A percentile compares a stretch with the other conserved stretches of the same genome.
Evolutionary conservation across 2,329 filamentous ascomycete species (phyloP).

Genomic region (Monilinia vaccinii-corymbosi): DNA sequence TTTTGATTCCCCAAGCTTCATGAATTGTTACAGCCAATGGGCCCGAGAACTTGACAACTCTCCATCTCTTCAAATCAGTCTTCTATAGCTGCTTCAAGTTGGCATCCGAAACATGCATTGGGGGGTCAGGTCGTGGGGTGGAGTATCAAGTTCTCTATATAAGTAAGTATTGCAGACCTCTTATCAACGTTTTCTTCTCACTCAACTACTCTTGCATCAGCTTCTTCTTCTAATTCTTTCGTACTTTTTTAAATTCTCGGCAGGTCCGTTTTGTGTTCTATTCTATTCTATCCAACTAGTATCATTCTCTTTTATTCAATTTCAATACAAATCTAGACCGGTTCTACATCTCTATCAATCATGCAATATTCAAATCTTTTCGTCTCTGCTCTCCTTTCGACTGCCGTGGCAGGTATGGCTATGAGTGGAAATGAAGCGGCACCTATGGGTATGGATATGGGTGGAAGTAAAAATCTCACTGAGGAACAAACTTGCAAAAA

Average conservation of each 20-base stretch:
- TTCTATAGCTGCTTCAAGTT: neutral
- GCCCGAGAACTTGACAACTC: neutral
- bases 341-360: slow-evolving; percentile 7
- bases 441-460: no score
- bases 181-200: neutral
- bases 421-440: no score
- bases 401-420: slow-evolving; percentile 22
- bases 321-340: neutral
- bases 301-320: no score
- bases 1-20: neutral
- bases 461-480: slow-evolving; percentile 24
- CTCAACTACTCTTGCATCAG: neutral
- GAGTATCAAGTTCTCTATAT: neutral
- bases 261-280: slow-evolving; percentile 6
- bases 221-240: neutral
- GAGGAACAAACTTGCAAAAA: slow-evolving; percentile 30
- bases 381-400: slow-evolving; percentile 19
- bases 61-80: neutral
- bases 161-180: slow-evolving; percentile 1
- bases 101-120: neutral
- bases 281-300: neutral
- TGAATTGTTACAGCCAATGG: neutral
- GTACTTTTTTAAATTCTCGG: neutral
- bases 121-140: neutral
- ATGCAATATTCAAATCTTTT: slow-evolving; percentile 21